Evolutionary conservation across 306 rosid genomes (phyloP), one percentile per base, ranked within the genome.

Genomic region (Malus orientalis): DNA sequence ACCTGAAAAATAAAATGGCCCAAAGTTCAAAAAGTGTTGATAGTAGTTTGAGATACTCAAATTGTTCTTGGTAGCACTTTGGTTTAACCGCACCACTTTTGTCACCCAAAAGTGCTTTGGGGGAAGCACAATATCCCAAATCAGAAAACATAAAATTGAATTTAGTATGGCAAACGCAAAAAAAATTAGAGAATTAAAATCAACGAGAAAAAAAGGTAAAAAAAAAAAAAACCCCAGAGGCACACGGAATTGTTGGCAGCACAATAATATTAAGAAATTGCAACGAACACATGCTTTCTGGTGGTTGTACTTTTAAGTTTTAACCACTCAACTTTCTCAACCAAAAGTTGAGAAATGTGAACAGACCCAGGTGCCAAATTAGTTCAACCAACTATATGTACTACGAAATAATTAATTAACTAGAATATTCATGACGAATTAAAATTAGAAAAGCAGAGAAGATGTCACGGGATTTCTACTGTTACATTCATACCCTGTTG

Each of bases 401-500:
- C 12, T 1, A 36, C 23, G 1, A 38, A 32, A 23, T 36, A 53
- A 55, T 45, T 61, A 27, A 55, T 45, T 61, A 18, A 27, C 20
- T 15, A 49, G 18, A 49, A 49, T 16, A 42, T 45, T 42, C 44
- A 25, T 42, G 11, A 42, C 29, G 6, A 25, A 40, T 73, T 11
- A 4, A 72, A 59, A 10, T 38, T 1, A 42, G n/a, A 11, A 13
- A 67, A 70, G 42, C 61, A 75, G 54, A 44, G 69, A 33, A 53
- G 4, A 20, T 18, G 27, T 73, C 49, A 36, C 40, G 60, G 11
- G 27, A n/a, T 53, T 15, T 4, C 42, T 38, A 61, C n/a, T 13
- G 58, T 19, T 32, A 57, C 62, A 19, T 14, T 59, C 78, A 59
- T 79, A 93, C 97, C 84, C 92, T 85, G 49, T 78, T 77, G 51